Conservation (phyloP, 495 filamentous ascomycete species). For the Penicillium paxilli region DNA sequence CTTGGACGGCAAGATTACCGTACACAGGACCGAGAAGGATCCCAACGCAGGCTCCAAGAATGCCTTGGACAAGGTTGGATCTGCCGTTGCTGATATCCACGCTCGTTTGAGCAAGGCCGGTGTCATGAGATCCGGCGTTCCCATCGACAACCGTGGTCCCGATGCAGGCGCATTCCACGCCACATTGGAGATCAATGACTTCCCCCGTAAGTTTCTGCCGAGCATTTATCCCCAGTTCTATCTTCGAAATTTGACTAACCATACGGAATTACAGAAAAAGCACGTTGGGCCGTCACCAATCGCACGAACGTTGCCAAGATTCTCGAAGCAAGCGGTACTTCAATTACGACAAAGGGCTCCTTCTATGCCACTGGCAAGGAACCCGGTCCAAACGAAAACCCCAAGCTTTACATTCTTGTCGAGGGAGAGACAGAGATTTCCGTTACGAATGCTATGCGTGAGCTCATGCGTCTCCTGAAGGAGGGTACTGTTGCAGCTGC, state of each 20-base stretch:
- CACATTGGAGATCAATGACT: conserved; percentile 98
- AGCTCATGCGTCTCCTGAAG: conserved; percentile 82
- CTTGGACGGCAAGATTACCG: conserved; percentile 73
- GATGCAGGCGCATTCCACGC: conserved; percentile 98
- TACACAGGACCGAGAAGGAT: conserved; percentile 70
- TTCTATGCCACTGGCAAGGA: conserved; percentile 84
- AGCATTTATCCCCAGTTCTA: not conserved
- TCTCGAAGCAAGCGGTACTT: conserved; percentile 89
- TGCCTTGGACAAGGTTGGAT: conserved; percentile 79
- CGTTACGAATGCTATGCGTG: conserved; percentile 87
- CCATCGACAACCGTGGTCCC: conserved; percentile 97
- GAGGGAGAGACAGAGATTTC: conserved; percentile 95
- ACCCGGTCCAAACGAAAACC: conserved; percentile 67
- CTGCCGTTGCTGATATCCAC: conserved; percentile 83
- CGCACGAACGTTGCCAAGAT: conserved; percentile 99
- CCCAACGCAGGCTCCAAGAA: conserved; percentile 57
- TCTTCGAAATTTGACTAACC: conserved; percentile 19
- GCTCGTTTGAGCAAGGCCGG: conserved; percentile 82
- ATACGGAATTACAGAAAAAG: conserved; percentile 66
- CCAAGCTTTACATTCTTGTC: conserved; percentile 95
- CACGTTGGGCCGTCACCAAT: conserved; percentile 98
- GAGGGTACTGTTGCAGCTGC: conserved; percentile 92
- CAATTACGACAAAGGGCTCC: conserved; percentile 95
- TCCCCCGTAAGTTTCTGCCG: conserved; percentile 66
- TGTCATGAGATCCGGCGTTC: conserved; percentile 84